Percentiles rank a stretch among this genome's conserved stretches.
Evolutionary conservation across 106 monocot species (phyloP).

Genomic region (Dactylorhiza incarnata): DNA sequence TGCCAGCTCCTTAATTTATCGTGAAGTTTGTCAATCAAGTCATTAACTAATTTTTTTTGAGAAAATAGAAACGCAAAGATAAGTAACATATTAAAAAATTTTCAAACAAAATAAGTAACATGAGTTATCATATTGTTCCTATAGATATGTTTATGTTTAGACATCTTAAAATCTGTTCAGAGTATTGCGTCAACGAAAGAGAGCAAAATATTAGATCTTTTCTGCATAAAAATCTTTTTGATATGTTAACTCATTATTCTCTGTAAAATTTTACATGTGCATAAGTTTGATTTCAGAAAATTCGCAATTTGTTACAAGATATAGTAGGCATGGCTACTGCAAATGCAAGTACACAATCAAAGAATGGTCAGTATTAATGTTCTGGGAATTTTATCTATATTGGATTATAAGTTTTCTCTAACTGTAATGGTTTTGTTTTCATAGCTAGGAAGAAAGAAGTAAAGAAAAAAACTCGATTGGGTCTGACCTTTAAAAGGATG

Average conservation of each 20-base stretch:
- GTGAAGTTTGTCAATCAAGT: no score
- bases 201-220: no score
- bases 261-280: neutral
- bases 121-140: no score
- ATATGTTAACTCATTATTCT: neutral
- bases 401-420: neutral
- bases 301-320: neutral
- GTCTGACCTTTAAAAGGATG: constrained; percentile 80
- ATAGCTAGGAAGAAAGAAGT: constrained; percentile 81
- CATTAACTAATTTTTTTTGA: no score
- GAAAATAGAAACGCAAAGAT: no score
- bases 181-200: no score
- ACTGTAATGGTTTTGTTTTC: neutral
- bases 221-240: no score
- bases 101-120: no score
- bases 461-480: constrained; percentile 88
- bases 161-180: no score
- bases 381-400: neutral
- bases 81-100: no score
- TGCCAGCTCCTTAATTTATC: no score
- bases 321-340: neutral
- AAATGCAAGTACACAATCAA: neutral
- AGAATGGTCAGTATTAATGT: neutral
- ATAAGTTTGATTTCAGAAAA: constrained; percentile 4
- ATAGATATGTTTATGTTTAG: no score